These are phyloP conservation scores for Sugiyamaella xylanicola DNA, from an alignment of 1,139 yeast species.

Conservation along the genomic window DNA sequence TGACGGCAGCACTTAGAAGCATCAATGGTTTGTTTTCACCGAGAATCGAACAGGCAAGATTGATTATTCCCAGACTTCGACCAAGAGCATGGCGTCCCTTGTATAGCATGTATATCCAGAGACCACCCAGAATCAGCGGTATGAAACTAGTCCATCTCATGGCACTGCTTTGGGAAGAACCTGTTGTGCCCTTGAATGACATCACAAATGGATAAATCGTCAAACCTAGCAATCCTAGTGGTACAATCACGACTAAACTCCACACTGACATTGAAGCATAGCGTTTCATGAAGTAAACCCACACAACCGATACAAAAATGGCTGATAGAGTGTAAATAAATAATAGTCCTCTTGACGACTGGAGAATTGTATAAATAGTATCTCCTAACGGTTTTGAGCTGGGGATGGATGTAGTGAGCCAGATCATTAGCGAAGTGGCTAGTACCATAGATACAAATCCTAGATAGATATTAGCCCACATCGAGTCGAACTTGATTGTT, in stretches of 20 bases:
- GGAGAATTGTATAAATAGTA: slow-evolving; percentile 39
- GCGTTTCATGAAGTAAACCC: slow-evolving; percentile 41
- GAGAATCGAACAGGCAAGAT: slow-evolving; percentile 41
- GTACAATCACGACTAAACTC: slow-evolving; percentile 42
- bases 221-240: slow-evolving; percentile 38
- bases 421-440: slow-evolving; percentile 43
- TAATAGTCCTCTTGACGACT: slow-evolving; percentile 38
- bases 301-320: slow-evolving; percentile 37
- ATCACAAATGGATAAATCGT: slow-evolving; percentile 39
- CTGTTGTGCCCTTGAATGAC: slow-evolving; percentile 42
- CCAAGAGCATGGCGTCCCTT: slow-evolving; percentile 39
- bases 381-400: slow-evolving; percentile 39
- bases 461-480: slow-evolving; percentile 41
- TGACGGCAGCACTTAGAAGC: slow-evolving; percentile 37
- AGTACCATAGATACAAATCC: slow-evolving; percentile 38
- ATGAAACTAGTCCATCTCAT: slow-evolving; percentile 44
- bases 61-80: slow-evolving; percentile 33
- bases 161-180: slow-evolving; percentile 44
- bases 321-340: slow-evolving; percentile 39
- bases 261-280: slow-evolving; percentile 43
- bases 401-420: slow-evolving; percentile 40
- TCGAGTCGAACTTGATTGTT: slow-evolving; percentile 33
- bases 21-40: slow-evolving; percentile 40
- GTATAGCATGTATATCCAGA: slow-evolving; percentile 43
- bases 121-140: slow-evolving; percentile 39